Conservation (phyloP, 495 filamentous ascomycete genomes). For the Viridothelium virens region DNA sequence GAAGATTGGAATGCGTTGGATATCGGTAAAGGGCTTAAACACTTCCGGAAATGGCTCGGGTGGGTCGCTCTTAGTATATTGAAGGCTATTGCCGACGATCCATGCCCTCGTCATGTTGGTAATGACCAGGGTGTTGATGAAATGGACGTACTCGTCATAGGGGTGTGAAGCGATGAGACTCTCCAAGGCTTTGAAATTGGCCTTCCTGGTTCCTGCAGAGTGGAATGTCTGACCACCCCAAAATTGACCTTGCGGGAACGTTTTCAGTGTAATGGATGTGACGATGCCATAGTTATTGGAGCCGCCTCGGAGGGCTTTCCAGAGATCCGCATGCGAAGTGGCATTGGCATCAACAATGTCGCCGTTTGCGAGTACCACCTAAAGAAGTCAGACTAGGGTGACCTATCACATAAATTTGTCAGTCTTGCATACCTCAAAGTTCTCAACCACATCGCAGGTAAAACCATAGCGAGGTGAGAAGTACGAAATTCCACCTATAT, state of each 20-base stretch:
- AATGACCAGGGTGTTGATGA: slow-evolving; percentile 14
- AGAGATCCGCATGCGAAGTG: slow-evolving; percentile 28
- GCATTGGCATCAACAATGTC: slow-evolving; percentile 32
- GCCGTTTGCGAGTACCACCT: slow-evolving; percentile 34
- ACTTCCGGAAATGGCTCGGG: slow-evolving; percentile 13
- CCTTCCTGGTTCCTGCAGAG: slow-evolving; percentile 7
- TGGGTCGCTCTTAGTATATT: slow-evolving; percentile 16
- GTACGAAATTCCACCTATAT: slow-evolving; percentile 20
- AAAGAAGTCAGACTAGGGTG: not conserved
- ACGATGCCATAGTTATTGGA: slow-evolving; percentile 39
- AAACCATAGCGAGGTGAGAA: slow-evolving; percentile 29
- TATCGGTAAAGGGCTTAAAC: not conserved
- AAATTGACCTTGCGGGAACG: slow-evolving; percentile 11
- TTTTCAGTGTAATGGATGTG: slow-evolving; percentile 30
- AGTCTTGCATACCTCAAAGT: slow-evolving; percentile 24
- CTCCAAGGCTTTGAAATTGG: slow-evolving; percentile 12
- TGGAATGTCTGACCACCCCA: slow-evolving; percentile 18
- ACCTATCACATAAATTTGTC: slow-evolving; percentile 22
- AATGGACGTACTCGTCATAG: slow-evolving; percentile 14
- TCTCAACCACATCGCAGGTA: slow-evolving; percentile 33
- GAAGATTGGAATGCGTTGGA: not conserved
- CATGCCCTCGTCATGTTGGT: slow-evolving; percentile 14
- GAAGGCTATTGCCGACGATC: slow-evolving; percentile 14
- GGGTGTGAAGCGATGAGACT: slow-evolving; percentile 11
- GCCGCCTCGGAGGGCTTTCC: slow-evolving; percentile 36